These are phyloP conservation scores for Ceratocystis papillata DNA, from an alignment of 2,329 filamentous ascomycete genomes.

Conservation along the genomic window DNA sequence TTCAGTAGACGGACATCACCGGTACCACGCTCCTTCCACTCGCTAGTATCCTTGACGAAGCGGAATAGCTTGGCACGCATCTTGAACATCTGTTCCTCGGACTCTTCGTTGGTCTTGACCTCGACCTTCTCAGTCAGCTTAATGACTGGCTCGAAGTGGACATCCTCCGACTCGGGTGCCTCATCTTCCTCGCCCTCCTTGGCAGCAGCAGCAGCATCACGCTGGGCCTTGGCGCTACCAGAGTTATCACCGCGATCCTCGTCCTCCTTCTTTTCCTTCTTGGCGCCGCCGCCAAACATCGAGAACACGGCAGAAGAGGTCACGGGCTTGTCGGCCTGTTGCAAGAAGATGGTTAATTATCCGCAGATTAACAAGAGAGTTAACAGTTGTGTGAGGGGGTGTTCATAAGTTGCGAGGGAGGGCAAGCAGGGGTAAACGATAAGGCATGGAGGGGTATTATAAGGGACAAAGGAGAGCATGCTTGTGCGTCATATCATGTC, in stretches of 20 bases:
- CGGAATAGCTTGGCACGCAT: conserved; percentile 99
- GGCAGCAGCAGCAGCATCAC: conserved; percentile 47
- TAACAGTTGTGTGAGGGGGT: too few species aligned
- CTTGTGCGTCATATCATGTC: conserved; percentile 11
- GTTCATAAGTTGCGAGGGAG: background rate
- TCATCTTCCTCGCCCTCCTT: conserved; percentile 55
- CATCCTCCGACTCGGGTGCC: conserved; percentile 75
- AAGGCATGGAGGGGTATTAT: conserved; percentile 7
- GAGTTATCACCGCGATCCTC: conserved; percentile 78
- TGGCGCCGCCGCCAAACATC: conserved; percentile 96
- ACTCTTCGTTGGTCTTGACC: conserved; percentile 95
- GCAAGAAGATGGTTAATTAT: background rate
- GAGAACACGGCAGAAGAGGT: conserved; percentile 69
- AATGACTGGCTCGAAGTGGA: conserved; percentile 95
- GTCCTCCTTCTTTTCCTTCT: conserved; percentile 89
- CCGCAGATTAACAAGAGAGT: background rate
- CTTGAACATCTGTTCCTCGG: conserved; percentile 96
- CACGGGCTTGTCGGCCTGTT: conserved; percentile 33
- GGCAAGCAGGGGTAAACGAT: background rate
- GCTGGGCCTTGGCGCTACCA: conserved; percentile 74
- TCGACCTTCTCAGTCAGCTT: conserved; percentile 95
- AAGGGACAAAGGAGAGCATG: background rate
- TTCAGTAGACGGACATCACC: conserved; percentile 93
- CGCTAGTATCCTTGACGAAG: conserved; percentile 80
- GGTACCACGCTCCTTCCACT: conserved; percentile 99